Evolutionary conservation across 108 stramenopile species (phyloP), one percentile per base, ranked within the genome.

Genomic region (Nitzschia sp.): DNA sequence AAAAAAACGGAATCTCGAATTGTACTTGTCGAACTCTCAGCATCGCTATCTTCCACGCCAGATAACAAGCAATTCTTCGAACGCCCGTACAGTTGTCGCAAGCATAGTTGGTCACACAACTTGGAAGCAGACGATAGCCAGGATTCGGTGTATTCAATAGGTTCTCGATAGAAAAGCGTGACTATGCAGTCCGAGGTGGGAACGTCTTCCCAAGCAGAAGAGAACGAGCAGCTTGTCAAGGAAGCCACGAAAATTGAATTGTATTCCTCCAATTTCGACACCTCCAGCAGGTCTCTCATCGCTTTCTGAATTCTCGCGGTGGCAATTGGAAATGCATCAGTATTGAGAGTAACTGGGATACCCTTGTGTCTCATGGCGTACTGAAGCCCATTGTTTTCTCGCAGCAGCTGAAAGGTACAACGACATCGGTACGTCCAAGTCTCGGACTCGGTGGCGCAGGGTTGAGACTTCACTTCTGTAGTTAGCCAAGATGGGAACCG

Each of bases 381-480:
- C 6, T 60, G 48, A 43, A 79, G 82, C 26, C 57, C 51, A 1
- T 41, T 10, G 34, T 43, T 14, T 46, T 63, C 55, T 41, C 41
- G 55, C 14, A 86, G 53, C 12, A 89, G 57, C 64, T 90, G 89
- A 65, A 90, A 90, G 20, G 80, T 71, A 41, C 83, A 86, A 43
- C 72, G 73, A 63, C 86, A 90, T 42, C 89, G 82, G 80, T 90
- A 90, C 12, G 53, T 65, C 67, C 68, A 54, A 20, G 83, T 73
- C 63, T 83, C 79, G 21, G 65, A 58, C 25, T 70, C 51, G 20
- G n/a, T 5, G 7, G 15, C n/a, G 34, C 79, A 83, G 14, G 72
- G 73, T 34, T 42, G 52, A n/a, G 59, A 66, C 42, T 50, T 50
- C 43, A 65, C 51, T 12, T 12, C 41, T 10, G 22, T 26, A 40